Percentiles rank a stretch among this genome's conserved stretches.
Evolutionary conservation across 73 alveolate genomes (phyloP).

Genomic region (Tetrahymena thermophila): DNA sequence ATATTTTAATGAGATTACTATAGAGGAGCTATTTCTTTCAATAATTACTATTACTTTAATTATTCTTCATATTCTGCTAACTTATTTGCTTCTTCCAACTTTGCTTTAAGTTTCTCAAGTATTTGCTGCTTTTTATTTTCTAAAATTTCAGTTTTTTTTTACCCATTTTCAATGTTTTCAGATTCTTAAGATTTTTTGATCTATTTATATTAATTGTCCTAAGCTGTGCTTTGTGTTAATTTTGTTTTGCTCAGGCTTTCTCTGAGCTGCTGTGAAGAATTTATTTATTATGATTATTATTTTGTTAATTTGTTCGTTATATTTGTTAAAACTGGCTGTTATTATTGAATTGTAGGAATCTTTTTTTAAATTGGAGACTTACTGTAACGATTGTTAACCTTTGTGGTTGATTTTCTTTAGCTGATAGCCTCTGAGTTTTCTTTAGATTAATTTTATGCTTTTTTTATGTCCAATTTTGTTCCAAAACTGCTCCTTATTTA

Average conservation of each 20-base stretch:
- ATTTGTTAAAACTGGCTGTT: background rate
- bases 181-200: background rate
- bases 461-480: background rate
- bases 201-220: background rate
- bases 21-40: background rate
- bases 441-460: background rate
- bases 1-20: background rate
- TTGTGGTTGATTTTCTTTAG: background rate
- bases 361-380: background rate
- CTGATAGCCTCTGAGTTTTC: background rate
- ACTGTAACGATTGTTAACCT: background rate
- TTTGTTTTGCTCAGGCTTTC: background rate
- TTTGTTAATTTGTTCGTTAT: background rate
- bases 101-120: background rate
- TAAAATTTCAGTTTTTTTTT: background rate
- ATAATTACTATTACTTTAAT: background rate
- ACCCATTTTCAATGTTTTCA: background rate
- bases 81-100: background rate
- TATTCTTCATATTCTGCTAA: background rate
- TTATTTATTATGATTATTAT: background rate
- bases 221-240: background rate
- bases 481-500: background rate
- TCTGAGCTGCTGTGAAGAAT: background rate
- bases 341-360: background rate
- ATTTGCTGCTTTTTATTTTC: background rate